Evolutionary conservation across 2,329 filamentous ascomycete genomes (phyloP), one percentile per base, ranked within the genome.

Genomic region (Scolecobasidium constrictum): DNA sequence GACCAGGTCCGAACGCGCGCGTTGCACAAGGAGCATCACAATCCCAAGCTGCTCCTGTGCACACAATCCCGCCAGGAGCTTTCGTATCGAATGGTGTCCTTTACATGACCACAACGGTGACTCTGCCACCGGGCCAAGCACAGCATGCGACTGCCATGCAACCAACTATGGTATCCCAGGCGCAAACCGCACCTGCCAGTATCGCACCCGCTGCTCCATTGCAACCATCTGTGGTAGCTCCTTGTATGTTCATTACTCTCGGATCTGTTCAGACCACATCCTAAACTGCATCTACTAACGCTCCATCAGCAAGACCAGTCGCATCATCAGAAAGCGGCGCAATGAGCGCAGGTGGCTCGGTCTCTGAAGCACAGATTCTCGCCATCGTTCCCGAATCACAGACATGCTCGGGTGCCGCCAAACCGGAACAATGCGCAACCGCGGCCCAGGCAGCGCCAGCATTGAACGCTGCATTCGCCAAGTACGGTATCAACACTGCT

Each of bases 341-440:
- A n/a, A n/a, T n/a, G n/a, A n/a, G n/a, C n/a, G n/a, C n/a, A n/a
- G n/a, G n/a, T n/a, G n/a, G n/a, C n/a, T 12, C 22, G 6, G 23
- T 46, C 34, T 45, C 41, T n/a, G n/a, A n/a, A n/a, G n/a, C n/a
- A n/a, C n/a, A n/a, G n/a, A n/a, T 46, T 21, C 26, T 26, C 12
- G 5, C 12, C 22, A 38, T 44, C 22, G 36, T 38, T 28, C 44
- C 44, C 15, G 2, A 7, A 9, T 38, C 44, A 13, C 22, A 17
- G 3, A 21, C 44, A 5, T 46, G 44, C 42, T 28, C 17, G n/a
- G 34, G 38, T 15, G 42, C 44, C 1, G 40, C 59, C 2, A 66
- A 61, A 34, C 56, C 67, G 12, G 64, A 60, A 13, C 78, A 86
- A 52, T 90, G 85, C 62, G 69, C 71, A 38, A 83, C 77, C 2